These are phyloP conservation scores for Globisporangium paroecandrum DNA, from an alignment of 352 stramenopile species.

Conservation along the genomic window DNA sequence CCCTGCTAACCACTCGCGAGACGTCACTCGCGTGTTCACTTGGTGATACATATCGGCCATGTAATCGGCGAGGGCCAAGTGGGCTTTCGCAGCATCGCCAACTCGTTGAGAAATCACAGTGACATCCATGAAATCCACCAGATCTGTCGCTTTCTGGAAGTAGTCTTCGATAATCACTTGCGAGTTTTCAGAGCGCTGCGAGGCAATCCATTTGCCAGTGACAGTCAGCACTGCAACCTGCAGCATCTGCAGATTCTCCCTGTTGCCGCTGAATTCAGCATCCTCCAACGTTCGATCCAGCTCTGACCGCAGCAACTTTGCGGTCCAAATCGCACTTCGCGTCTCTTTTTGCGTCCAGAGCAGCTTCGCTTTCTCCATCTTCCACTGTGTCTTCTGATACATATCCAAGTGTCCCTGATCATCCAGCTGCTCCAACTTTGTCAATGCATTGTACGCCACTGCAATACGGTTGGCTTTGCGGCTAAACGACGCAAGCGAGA, in stretches of 20 bases:
- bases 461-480: slow-evolving; percentile 63
- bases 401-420: slow-evolving; percentile 27
- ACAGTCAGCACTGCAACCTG: slow-evolving; percentile 63
- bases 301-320: slow-evolving; percentile 52
- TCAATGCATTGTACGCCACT: slow-evolving; percentile 60
- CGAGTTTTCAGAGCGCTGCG: slow-evolving; percentile 90
- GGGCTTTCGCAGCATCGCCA: slow-evolving; percentile 62
- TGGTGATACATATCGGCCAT: slow-evolving; percentile 91
- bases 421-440: slow-evolving; percentile 59
- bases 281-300: slow-evolving; percentile 29
- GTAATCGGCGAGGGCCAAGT: slow-evolving; percentile 88
- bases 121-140: slow-evolving; percentile 47
- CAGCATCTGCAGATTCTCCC: slow-evolving; percentile 40
- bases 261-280: slow-evolving; percentile 12
- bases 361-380: slow-evolving; percentile 75
- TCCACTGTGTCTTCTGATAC: slow-evolving; percentile 54
- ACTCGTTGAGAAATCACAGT: slow-evolving; percentile 33
- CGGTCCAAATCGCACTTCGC: slow-evolving; percentile 70
- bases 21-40: slow-evolving; percentile 80
- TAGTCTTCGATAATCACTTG: slow-evolving; percentile 92
- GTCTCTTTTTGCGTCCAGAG: slow-evolving; percentile 74
- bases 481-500: slow-evolving; percentile 53
- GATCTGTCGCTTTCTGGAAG: slow-evolving; percentile 78
- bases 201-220: slow-evolving; percentile 92
- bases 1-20: slow-evolving; percentile 85